Evolutionary conservation across 2,329 filamentous ascomycete species (phyloP), one percentile per base, ranked within the genome.

Genomic region (Aureobasidium vineae): DNA sequence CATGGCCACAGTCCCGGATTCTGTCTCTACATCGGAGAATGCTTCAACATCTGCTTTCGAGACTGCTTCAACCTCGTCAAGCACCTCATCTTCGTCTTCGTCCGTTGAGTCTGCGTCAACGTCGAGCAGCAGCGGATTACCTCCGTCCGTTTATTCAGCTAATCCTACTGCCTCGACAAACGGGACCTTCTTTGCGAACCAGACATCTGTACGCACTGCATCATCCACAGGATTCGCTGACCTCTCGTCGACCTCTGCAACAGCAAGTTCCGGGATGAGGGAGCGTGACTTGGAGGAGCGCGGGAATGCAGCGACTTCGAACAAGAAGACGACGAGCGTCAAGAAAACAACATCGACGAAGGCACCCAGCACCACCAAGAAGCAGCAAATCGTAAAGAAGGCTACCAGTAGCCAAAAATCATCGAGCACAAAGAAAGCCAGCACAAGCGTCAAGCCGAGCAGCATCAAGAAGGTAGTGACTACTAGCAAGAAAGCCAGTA

Each of bases 231-330:
- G 43, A 40, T 47, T 63, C 23, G 45, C 23, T 33, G 26, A 63
- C 6, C 4, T 47, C 10, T 49, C 59, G 15, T 31, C 56, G 33
- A 50, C 7, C 26, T 63, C 59, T 10, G 19, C 45, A 16, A 15
- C 43, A 5, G 41, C 59, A 8, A 52, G 33, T n/a, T 16, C 31
- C 15, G 33, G 40, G 1, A 23, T 64, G 49, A 54, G 38, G 1
- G 54, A 54, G 19, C 61, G 61, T 45, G 61, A 54, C n/a, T 28
- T 64, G 23, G 49, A 53, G 2, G 49, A 64, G n/a, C 61, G 47
- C 23, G 49, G 15, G 23, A 36, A 41, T 16, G 28, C 15, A 5
- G 23, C 6, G 3, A 52, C 40, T 23, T 52, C 47, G 5, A 41
- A 13, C 28, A 61, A 61, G 41, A 41, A 47, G 57, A 61, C 38